Base-by-base conservation (phyloP, 768 basidiomycete genomes). In the Leccinum olivaceopallidum region DNA sequence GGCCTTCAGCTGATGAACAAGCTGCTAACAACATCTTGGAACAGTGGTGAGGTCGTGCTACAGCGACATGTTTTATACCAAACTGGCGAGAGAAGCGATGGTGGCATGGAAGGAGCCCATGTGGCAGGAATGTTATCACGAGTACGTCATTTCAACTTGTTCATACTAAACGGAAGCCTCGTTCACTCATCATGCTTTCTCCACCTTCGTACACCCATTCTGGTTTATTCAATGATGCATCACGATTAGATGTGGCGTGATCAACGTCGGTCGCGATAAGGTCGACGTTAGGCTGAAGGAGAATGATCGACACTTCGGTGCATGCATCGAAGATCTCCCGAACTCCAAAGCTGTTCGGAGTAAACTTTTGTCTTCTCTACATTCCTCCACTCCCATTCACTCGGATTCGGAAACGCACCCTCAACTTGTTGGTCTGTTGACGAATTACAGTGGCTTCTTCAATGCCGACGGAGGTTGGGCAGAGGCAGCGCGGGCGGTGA, bases 391-490 rank as follows among this genome's bases (percentile, higher is more conserved):
- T 32, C 14, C 5, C 6, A 14, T 13, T 8, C 18, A 28, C 20
- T 50, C 34, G 18, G 58, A 52, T 42, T 32, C 30, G 13, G 49
- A 53, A 12, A 28, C 55, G 20, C 47, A 62, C 24, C 28, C 48
- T 47, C 60, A 61, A 9, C 9, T 30, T 18, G 39, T 70, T 13
- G 68, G 70, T n/a, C 36, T 61, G n/a, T 53, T 73, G 12, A 65
- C 60, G 3, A 39, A 57, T 24, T 64, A 69, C 36, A 63, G 72
- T 24, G 92, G 88, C 1, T 95, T 90, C 68, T 65, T 89, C 50
- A 96, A 94, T 67, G 77, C 76, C 8, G 86, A 90, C 39, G 85
- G 89, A 1, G 95, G 95, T 14, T 98, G 95, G 95, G 92, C 85
- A 3, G 80, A 88, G 67, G 92, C 95, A 2, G 78, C 81, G 1